phyloP scores from a whole-genome alignment of 129 eudicot genomes.

The Gnaphalium uliginosum region DNA sequence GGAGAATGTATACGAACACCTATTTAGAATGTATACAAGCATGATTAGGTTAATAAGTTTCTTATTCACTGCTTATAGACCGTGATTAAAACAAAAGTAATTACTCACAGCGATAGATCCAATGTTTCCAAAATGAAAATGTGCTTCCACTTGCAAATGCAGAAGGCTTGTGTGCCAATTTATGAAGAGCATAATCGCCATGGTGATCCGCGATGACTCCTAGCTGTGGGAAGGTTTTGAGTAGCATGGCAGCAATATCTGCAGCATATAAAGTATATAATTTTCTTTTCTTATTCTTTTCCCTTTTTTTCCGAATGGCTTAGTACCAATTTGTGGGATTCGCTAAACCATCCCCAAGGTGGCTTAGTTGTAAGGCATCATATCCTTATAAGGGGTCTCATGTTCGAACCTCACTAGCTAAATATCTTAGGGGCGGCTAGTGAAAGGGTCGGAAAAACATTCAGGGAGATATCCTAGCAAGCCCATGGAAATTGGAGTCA shows the following conservation, averaged over 20 bases:
- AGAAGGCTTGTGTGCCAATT: conserved; percentile 53
- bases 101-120: conserved; percentile 46
- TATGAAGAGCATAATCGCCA: conserved; percentile 43
- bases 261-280: not conserved
- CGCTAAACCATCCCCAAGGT: not conserved
- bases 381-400: no score
- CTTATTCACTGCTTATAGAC: no score
- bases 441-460: no score
- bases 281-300: no score
- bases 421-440: no score
- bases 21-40: not conserved
- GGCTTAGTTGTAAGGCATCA: no score
- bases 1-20: conserved; percentile 52
- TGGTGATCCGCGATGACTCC: conserved; percentile 43
- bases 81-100: no score
- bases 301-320: no score
- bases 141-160: conserved; percentile 55
- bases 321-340: not conserved
- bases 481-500: no score
- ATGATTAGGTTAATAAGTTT: not conserved
- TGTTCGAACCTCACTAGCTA: no score
- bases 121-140: conserved; percentile 43
- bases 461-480: no score
- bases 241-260: conserved; percentile 50
- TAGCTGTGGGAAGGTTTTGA: conserved; percentile 34